Percentiles rank a stretch among this genome's conserved stretches.
phyloP scores from a whole-genome alignment of 225 moss, liverwort and hornwort genomes.

The Antitrichia curtipendula region DNA sequence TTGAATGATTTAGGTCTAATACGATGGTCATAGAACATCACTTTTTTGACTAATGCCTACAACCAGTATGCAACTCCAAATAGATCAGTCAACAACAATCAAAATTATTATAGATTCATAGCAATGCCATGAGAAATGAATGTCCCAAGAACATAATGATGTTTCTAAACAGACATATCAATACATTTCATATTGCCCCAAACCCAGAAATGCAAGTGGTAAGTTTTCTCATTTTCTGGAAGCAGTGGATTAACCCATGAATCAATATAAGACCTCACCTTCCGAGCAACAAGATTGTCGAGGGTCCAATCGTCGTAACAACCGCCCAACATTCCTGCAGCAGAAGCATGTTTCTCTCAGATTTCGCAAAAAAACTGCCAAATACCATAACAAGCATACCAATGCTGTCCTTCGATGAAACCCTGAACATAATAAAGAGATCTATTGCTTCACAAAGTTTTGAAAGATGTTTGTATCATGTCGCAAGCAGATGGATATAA shows the following conservation, averaged over 20 bases:
- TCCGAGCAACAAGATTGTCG: slow-evolving; percentile 52
- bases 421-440: background rate
- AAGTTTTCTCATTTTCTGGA: background rate
- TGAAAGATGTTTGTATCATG: background rate
- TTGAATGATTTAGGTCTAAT: background rate
- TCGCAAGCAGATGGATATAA: background rate
- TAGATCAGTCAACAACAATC: background rate
- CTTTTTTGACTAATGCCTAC: background rate
- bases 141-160: background rate
- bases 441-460: background rate
- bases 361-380: background rate
- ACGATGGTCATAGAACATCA: background rate
- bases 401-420: background rate
- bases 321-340: slow-evolving; percentile 51
- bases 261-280: slow-evolving; percentile 33
- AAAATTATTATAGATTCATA: background rate
- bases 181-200: background rate
- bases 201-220: background rate
- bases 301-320: slow-evolving; percentile 68
- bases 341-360: background rate
- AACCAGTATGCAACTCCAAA: background rate
- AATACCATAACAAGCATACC: background rate
- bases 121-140: background rate
- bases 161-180: background rate
- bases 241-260: background rate